These are phyloP conservation scores for Chlamydomonas reinhardtii DNA, from an alignment of 163 green algal genomes.

Conservation along the genomic window DNA sequence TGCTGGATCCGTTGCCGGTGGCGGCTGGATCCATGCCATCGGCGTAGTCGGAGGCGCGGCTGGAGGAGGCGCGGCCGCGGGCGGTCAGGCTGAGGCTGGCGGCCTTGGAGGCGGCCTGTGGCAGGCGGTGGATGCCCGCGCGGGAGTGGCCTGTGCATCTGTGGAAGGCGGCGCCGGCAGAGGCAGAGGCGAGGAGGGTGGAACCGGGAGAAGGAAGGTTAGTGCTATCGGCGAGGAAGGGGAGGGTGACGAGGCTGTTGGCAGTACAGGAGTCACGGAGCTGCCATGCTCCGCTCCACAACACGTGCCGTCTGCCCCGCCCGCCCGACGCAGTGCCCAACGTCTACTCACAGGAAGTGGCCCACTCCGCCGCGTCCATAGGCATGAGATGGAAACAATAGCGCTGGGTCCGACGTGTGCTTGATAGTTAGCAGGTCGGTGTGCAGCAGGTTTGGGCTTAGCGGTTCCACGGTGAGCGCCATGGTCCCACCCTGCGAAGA, in stretches of 20 bases:
- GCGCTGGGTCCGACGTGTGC: constrained; percentile 5
- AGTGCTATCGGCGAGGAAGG: too few species aligned
- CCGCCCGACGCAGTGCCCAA: too few species aligned
- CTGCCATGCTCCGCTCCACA: too few species aligned
- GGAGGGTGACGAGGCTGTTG: too few species aligned
- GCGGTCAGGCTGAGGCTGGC: constrained; percentile 22
- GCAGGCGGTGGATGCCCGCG: constrained; percentile 32
- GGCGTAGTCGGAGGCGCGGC: not conserved
- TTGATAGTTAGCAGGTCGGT: constrained; percentile 27
- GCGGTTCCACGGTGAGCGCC: not conserved
- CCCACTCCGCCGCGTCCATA: constrained; percentile 35
- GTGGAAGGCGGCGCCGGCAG: not conserved
- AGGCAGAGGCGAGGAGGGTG: too few species aligned
- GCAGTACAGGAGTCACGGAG: not conserved
- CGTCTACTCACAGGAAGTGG: constrained; percentile 37
- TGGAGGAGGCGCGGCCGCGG: not conserved
- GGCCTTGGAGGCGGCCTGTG: constrained; percentile 8
- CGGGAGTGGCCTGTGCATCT: constrained; percentile 46
- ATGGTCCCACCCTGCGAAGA: not conserved
- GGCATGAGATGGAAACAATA: constrained; percentile 27
- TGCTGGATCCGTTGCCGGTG: not conserved
- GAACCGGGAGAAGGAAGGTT: too few species aligned
- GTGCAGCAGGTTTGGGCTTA: not conserved
- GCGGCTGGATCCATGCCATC: not conserved
- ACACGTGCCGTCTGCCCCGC: too few species aligned